Percentiles rank a stretch among this genome's conserved stretches.
Evolutionary conservation across 768 basidiomycete species (phyloP).

Genomic region (Cystobasidium tubakii): DNA sequence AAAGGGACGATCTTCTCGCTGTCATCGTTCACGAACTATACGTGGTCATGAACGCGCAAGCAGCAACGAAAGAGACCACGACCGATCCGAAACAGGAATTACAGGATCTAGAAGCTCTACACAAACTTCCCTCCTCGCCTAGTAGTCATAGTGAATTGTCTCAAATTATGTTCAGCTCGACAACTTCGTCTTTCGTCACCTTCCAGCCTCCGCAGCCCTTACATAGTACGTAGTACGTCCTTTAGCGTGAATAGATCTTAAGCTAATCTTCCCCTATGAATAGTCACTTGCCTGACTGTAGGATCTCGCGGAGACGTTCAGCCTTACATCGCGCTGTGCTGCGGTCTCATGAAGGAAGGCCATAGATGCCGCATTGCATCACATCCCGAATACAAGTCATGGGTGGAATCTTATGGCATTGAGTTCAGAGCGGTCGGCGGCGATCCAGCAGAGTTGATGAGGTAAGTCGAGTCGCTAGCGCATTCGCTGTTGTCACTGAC

Average conservation of each 20-base stretch:
- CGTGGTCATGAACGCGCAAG: constrained; percentile 54
- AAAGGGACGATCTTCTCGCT: constrained; percentile 68
- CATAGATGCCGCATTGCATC: constrained; percentile 86
- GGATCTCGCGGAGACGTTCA: constrained; percentile 96
- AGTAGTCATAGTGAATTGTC: constrained; percentile 63
- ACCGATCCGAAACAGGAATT: constrained; percentile 9
- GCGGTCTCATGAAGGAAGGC: constrained; percentile 81
- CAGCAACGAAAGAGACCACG: background rate
- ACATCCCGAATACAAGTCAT: constrained; percentile 87
- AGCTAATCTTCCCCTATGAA: background rate
- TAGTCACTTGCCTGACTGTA: constrained; percentile 88
- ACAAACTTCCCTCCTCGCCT: constrained; percentile 22
- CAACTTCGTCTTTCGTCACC: constrained; percentile 91
- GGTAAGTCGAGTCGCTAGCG: constrained; percentile 46
- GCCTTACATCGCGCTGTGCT: constrained; percentile 91
- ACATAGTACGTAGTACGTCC: constrained; percentile 49
- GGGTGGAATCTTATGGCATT: constrained; percentile 73
- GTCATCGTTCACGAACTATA: constrained; percentile 79
- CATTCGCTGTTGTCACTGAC: background rate
- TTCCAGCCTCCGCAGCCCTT: constrained; percentile 84
- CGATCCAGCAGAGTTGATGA: constrained; percentile 95
- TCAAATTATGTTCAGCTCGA: constrained; percentile 92
- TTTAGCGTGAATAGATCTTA: background rate
- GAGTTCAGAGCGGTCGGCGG: constrained; percentile 91
- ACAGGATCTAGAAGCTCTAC: constrained; percentile 4